A percentile compares a stretch with the other conserved stretches of the same genome.
Conservation (phyloP, 768 basidiomycete species). For the Candolleomyces efflorescens region DNA sequence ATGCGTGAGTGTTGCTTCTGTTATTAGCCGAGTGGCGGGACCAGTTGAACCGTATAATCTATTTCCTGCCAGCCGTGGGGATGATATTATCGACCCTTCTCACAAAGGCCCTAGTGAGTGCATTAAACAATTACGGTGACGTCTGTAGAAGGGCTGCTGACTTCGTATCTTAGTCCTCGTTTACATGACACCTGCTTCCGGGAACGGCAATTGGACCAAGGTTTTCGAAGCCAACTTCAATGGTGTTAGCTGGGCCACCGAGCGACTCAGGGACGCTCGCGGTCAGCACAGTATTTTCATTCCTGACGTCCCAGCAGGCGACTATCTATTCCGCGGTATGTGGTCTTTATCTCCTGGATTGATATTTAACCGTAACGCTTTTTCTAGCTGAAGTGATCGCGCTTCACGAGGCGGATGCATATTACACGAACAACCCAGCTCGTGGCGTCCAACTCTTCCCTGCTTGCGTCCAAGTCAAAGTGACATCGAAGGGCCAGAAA, state of each 20-base stretch:
- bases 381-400: conserved; percentile 30
- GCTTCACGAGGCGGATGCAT: conserved; percentile 28
- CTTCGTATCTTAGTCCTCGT: conserved; percentile 21
- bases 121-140: neutral
- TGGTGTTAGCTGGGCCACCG: conserved; percentile 25
- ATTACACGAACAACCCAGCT: conserved; percentile 23
- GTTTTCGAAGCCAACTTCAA: conserved; percentile 25
- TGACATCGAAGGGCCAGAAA: conserved; percentile 27
- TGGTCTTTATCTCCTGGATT: neutral
- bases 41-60: neutral
- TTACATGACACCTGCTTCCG: conserved; percentile 26
- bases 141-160: neutral
- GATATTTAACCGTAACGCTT: conserved; percentile 3
- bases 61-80: conserved; percentile 21
- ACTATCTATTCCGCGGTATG: conserved; percentile 31
- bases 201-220: conserved; percentile 30
- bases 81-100: conserved; percentile 33
- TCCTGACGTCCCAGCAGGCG: conserved; percentile 29
- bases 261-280: conserved; percentile 23
- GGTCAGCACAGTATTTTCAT: conserved; percentile 29
- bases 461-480: conserved; percentile 42
- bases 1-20: conserved; percentile 15
- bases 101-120: conserved; percentile 29
- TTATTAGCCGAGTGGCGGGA: no score
- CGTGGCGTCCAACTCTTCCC: conserved; percentile 49